A percentile compares a stretch with the other conserved stretches of the same genome.
phyloP scores from a whole-genome alignment of 208 protist genomes.

The Crithidia thermophila region DNA sequence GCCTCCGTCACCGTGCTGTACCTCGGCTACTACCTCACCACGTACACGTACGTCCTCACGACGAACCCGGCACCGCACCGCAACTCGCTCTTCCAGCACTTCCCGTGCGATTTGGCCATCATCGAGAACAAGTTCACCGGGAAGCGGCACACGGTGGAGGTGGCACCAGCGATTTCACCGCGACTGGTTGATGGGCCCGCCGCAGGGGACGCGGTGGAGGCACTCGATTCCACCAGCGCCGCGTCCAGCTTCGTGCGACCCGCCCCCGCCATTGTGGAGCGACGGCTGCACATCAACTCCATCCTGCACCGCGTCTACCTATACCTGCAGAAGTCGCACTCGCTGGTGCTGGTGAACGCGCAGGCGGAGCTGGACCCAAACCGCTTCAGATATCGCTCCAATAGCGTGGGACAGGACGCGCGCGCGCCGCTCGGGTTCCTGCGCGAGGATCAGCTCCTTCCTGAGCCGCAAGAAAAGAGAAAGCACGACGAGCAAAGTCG shows the following conservation, averaged over 20 bases:
- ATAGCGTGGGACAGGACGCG: conserved; percentile 10
- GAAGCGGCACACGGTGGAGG: conserved; percentile 28
- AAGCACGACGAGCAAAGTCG: neutral
- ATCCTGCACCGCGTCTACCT: conserved; percentile 63
- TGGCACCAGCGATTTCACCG: conserved; percentile 4
- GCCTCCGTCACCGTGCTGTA: conserved; percentile 26
- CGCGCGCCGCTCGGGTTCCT: conserved; percentile 18
- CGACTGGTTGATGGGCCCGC: neutral
- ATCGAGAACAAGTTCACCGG: conserved; percentile 67
- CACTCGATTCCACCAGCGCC: too few species aligned
- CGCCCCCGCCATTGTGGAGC: conserved; percentile 19
- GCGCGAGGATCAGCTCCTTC: conserved; percentile 17
- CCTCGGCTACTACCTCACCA: conserved; percentile 61
- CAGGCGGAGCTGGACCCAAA: conserved; percentile 41
- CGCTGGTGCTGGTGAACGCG: conserved; percentile 52
- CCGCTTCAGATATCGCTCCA: conserved; percentile 54
- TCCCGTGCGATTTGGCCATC: conserved; percentile 70
- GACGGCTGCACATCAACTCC: conserved; percentile 56
- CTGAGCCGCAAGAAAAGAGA: neutral
- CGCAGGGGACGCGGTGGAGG: neutral
- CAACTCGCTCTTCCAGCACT: conserved; percentile 56
- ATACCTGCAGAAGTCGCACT: conserved; percentile 60
- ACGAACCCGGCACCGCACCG: conserved; percentile 51
- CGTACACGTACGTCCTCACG: conserved; percentile 69
- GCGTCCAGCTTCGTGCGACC: conserved; percentile 5